Conservation (phyloP, 768 basidiomycete species). For the Phanerodontia chrysosporium region DNA sequence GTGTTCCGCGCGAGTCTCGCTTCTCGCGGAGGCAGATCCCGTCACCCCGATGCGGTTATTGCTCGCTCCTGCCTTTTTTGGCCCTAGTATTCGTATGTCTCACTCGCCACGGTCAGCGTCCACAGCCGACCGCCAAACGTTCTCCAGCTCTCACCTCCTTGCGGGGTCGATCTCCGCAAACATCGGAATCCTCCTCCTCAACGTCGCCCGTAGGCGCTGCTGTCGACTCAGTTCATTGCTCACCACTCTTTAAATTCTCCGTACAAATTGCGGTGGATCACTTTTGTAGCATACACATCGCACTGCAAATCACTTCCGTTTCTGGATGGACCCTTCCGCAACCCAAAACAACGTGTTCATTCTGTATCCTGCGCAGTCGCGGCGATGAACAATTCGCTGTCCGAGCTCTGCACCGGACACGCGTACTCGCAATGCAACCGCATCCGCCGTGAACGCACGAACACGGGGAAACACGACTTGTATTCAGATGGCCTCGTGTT, state of each 20-base stretch:
- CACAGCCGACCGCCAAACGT: too few species aligned
- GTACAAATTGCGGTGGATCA: neutral
- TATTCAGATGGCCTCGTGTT: neutral
- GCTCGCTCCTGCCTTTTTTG: constrained; percentile 10
- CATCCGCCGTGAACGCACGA: neutral
- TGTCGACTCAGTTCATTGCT: neutral
- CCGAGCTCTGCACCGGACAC: neutral
- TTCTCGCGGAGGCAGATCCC: constrained; percentile 17
- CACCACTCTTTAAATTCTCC: neutral
- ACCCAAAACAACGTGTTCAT: neutral
- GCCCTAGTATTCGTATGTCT: neutral
- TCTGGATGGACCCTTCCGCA: neutral
- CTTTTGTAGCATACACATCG: neutral
- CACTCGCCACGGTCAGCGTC: neutral
- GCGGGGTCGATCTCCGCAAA: neutral
- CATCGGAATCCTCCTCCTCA: neutral
- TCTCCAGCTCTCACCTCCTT: too few species aligned
- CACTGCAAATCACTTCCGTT: neutral
- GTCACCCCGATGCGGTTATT: constrained; percentile 2
- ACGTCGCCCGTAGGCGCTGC: neutral
- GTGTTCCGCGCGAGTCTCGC: constrained; percentile 12
- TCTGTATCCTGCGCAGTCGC: neutral
- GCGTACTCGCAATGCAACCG: neutral
- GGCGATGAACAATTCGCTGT: neutral
- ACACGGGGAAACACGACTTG: neutral